Percentiles rank a stretch among this genome's conserved stretches.
These are phyloP conservation scores for Epichloe aotearoae DNA, from an alignment of 2,329 filamentous ascomycete genomes.

Conservation along the genomic window DNA sequence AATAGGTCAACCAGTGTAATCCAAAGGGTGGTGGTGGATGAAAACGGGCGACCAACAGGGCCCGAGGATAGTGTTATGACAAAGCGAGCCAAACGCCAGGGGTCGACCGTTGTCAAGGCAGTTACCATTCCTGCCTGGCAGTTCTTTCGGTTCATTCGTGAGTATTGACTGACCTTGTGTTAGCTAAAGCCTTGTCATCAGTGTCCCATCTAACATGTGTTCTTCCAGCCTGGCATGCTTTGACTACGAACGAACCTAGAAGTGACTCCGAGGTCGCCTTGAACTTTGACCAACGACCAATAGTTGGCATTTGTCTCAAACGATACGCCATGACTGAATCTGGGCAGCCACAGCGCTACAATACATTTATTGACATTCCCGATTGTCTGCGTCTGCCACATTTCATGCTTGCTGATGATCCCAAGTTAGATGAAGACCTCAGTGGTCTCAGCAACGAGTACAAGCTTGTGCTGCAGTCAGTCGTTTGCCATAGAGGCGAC, in stretches of 20 bases:
- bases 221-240: slow-evolving; percentile 66
- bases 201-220: background rate
- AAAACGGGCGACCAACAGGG: slow-evolving; percentile 31
- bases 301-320: slow-evolving; percentile 87
- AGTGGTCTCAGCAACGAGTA: slow-evolving; percentile 75
- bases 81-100: slow-evolving; percentile 30
- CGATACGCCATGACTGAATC: slow-evolving; percentile 61
- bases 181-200: background rate
- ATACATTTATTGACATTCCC: slow-evolving; percentile 85
- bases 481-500: slow-evolving; percentile 82
- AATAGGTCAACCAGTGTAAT: slow-evolving; percentile 47
- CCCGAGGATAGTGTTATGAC: slow-evolving; percentile 28
- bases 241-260: slow-evolving; percentile 35
- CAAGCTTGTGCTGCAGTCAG: slow-evolving; percentile 80
- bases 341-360: slow-evolving; percentile 56
- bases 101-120: slow-evolving; percentile 52
- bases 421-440: slow-evolving; percentile 40
- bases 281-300: slow-evolving; percentile 74
- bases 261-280: slow-evolving; percentile 73
- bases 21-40: slow-evolving; percentile 43
- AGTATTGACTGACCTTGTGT: slow-evolving; percentile 22
- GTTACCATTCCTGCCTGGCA: slow-evolving; percentile 96
- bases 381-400: slow-evolving; percentile 68
- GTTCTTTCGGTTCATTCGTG: slow-evolving; percentile 86
- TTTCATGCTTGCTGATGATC: slow-evolving; percentile 70